Percentiles rank a stretch among this genome's conserved stretches.
These are phyloP conservation scores for Metschnikowia gruessii DNA, from an alignment of 805 yeast genomes.

Conservation along the genomic window DNA sequence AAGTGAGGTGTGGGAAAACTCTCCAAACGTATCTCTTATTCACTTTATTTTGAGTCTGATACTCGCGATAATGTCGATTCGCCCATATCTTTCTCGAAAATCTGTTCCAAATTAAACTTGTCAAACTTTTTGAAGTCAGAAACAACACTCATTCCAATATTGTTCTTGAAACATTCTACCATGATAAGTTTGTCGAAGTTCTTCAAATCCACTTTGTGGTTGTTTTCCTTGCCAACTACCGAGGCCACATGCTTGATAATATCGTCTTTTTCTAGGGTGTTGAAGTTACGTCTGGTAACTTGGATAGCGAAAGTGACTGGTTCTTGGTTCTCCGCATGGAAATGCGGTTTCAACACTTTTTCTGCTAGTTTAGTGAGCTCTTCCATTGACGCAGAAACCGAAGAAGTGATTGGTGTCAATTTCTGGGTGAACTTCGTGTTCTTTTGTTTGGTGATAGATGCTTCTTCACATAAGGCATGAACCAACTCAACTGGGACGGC, in stretches of 20 bases:
- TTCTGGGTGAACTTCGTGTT: slow-evolving; percentile 74
- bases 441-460: slow-evolving; percentile 48
- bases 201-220: slow-evolving; percentile 78
- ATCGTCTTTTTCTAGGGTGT: slow-evolving; percentile 64
- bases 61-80: slow-evolving; percentile 16
- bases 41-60: slow-evolving; percentile 2
- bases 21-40: background rate
- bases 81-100: slow-evolving; percentile 50
- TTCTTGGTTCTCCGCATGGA: slow-evolving; percentile 47
- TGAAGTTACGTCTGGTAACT: slow-evolving; percentile 75
- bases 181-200: slow-evolving; percentile 72
- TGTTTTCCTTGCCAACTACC: slow-evolving; percentile 63
- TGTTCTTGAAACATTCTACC: slow-evolving; percentile 85
- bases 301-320: slow-evolving; percentile 72
- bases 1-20: too few species aligned
- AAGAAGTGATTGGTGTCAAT: slow-evolving; percentile 72
- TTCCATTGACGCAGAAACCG: slow-evolving; percentile 68
- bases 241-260: slow-evolving; percentile 71
- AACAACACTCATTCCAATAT: slow-evolving; percentile 84
- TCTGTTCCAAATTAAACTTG: slow-evolving; percentile 79
- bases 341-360: slow-evolving; percentile 63
- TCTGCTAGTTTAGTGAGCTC: slow-evolving; percentile 62
- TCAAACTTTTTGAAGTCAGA: slow-evolving; percentile 58
- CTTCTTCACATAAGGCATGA: slow-evolving; percentile 57
- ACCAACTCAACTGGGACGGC: slow-evolving; percentile 76